Base-by-base conservation (phyloP, 441 rosid genomes). In the Kokia cookei region DNA sequence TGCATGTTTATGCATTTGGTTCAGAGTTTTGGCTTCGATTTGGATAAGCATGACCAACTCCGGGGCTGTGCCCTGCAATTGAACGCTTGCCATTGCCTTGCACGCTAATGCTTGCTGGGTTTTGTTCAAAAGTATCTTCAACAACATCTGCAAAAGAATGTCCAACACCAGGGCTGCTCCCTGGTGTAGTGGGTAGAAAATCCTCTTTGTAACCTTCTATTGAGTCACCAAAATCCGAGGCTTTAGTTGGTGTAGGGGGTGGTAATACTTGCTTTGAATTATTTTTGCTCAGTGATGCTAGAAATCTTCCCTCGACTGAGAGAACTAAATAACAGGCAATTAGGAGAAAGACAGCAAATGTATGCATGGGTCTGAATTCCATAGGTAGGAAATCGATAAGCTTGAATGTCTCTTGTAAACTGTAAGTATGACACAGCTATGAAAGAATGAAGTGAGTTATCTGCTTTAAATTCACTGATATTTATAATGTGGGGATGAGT, bases 101-200 rank as follows among this genome's bases (percentile, higher is more conserved):
- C 40, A 37, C 5, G 40, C 40, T 58, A 43, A 24, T 4, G 65
- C 65, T 58, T 24, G 5, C 65, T 7, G 72, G 10, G 1, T 48
- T 67, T 29, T 29, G 26, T 29, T 50, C 59, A 27, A 4, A 15
- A 67, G 3, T 12, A 26, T 15, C 71, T 26, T 67, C 58, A 8
- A 58, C 65, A 58, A 7, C n/a, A 11, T n/a, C 68, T 32, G 3
- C 8, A 7, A 27, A 48, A 12, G 57, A 53, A 19, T 82, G 82
- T 22, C 80, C 82, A n/a, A 15, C 76, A 12, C 82, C 84, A 17
- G 82, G 84, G 73, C 78, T 82, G 40, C 17, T 60, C 1, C 82
- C 77, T 1, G 82, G 76, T 29, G 73, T 48, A 1, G 84, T 78
- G 5, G 76, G 78, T 47, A 76, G 42, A 47, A 81, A 73, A 63